phyloP scores from a whole-genome alignment of 257 asterid genomes.

The Eustoma russellianum region DNA sequence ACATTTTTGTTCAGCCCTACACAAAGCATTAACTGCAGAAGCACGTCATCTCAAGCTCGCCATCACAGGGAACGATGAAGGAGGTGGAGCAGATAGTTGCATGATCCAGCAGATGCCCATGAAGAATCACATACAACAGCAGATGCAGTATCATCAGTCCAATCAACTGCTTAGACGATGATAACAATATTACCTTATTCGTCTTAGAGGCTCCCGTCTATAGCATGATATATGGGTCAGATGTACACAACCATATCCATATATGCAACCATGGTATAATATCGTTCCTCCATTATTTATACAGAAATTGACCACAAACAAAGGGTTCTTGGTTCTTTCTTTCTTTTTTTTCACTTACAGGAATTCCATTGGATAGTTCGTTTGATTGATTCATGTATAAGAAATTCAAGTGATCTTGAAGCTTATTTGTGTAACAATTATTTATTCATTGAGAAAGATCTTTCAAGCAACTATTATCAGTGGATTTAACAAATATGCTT shows the following conservation, averaged over 20 bases:
- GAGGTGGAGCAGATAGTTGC: constrained; percentile 29
- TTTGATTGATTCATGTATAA: too few species aligned
- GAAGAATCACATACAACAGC: constrained; percentile 42
- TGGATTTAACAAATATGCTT: not conserved
- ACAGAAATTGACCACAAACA: constrained; percentile 12
- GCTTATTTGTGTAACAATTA: too few species aligned
- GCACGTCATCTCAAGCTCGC: constrained; percentile 61
- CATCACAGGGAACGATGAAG: constrained; percentile 39
- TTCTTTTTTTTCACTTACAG: not conserved
- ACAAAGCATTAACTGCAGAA: constrained; percentile 60
- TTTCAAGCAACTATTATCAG: too few species aligned
- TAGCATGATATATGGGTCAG: too few species aligned
- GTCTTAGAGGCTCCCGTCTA: constrained; percentile 14
- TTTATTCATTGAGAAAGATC: too few species aligned
- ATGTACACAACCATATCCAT: not conserved
- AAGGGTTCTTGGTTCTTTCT: constrained; percentile 5
- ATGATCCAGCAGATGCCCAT: constrained; percentile 22
- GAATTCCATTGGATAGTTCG: too few species aligned
- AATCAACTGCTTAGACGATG: constrained; percentile 14
- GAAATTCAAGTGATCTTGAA: too few species aligned
- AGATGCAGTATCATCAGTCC: constrained; percentile 18
- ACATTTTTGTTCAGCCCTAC: constrained; percentile 38
- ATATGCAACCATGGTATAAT: not conserved
- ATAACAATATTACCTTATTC: constrained; percentile 35
- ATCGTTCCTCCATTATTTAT: not conserved